Evolutionary conservation across 352 stramenopile species (phyloP).

Genomic region (Globisporangium irregulare): DNA sequence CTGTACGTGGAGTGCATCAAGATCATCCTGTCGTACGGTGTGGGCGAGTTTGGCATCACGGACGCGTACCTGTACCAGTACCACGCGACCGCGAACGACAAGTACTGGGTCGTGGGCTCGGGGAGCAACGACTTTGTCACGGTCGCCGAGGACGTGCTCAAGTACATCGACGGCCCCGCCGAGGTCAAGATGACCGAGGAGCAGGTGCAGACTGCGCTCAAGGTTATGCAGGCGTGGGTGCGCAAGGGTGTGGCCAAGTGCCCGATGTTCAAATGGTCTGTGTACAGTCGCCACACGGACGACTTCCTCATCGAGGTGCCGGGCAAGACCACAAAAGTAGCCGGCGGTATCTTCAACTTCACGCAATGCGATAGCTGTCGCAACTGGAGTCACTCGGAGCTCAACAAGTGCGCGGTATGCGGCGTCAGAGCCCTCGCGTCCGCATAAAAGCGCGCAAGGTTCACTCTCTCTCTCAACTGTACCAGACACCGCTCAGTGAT

Average conservation of each 20-base stretch:
- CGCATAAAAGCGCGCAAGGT: background rate
- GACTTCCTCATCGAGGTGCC: background rate
- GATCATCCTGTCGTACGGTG: background rate
- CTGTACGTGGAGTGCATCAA: slow-evolving; percentile 6
- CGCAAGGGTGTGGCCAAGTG: background rate
- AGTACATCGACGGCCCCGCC: background rate
- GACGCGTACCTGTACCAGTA: background rate
- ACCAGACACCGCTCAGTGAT: background rate
- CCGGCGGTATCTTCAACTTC: background rate
- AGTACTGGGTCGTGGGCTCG: background rate
- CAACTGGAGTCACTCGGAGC: background rate
- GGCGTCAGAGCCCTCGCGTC: background rate
- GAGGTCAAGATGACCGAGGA: slow-evolving; percentile 4
- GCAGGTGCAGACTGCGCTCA: background rate
- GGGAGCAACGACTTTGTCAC: background rate
- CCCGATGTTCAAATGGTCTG: background rate
- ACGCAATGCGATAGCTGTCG: background rate
- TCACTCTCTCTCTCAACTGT: background rate
- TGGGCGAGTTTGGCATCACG: background rate
- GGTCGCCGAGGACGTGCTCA: background rate
- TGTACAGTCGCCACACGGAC: slow-evolving; percentile 2
- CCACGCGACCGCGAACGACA: background rate
- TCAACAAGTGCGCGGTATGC: background rate
- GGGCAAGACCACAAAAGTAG: background rate
- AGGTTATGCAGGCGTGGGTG: background rate